Conservation (phyloP, 2,329 filamentous ascomycete genomes). For the Apiospora phragmitis region DNA sequence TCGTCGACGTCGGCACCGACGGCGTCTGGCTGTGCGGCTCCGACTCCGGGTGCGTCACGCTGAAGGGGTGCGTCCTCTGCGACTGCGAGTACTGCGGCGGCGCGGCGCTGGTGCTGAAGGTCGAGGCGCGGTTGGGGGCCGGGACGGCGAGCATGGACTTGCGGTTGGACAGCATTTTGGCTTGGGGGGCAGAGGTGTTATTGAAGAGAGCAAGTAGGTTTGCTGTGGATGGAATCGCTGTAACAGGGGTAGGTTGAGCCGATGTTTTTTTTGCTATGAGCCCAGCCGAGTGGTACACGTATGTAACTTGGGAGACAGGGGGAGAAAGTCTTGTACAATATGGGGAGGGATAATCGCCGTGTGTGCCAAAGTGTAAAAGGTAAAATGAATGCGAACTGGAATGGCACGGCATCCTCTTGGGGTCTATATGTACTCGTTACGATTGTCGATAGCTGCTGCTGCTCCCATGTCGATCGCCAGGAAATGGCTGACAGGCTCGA, state of each 20-base stretch:
- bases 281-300: not conserved
- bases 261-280: not conserved
- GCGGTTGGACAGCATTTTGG: constrained; percentile 13
- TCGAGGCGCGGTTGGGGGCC: constrained; percentile 1
- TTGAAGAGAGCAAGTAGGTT: not conserved
- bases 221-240: not conserved
- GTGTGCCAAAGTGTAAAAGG: not conserved
- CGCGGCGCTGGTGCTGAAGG: not conserved
- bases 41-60: constrained; percentile 2
- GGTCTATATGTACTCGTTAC: not conserved
- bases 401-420: not conserved
- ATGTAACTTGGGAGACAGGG: not conserved
- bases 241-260: not conserved
- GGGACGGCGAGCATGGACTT: constrained; percentile 11
- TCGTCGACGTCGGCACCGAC: constrained; percentile 24
- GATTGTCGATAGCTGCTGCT: not conserved
- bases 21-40: constrained; percentile 25
- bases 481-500: not conserved
- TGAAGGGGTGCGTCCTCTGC: constrained; percentile 1
- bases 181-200: not conserved
- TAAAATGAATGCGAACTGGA: not conserved
- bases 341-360: not conserved
- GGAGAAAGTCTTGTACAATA: not conserved
- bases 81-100: not conserved
- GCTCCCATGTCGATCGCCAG: not conserved